These are phyloP conservation scores for Rhodotorula mucilaginosa DNA, from an alignment of 1,284 basidiomycete genomes.

Conservation along the genomic window DNA sequence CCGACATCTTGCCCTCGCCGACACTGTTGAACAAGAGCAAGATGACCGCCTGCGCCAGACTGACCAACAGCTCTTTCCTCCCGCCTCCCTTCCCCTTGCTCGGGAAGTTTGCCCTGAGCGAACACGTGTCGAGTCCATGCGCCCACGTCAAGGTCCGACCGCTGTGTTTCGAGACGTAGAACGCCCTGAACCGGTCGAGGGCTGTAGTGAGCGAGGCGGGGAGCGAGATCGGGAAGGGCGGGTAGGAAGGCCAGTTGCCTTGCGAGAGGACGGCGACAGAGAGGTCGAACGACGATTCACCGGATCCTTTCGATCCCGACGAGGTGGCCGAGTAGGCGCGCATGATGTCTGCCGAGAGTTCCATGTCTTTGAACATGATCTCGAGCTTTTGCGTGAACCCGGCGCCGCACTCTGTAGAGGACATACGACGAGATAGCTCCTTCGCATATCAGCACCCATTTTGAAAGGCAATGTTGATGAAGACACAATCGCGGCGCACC, in stretches of 20 bases:
- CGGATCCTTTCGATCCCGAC: not conserved
- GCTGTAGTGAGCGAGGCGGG: conserved; percentile 60
- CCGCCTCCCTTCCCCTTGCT: conserved; percentile 51
- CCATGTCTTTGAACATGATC: conserved; percentile 66
- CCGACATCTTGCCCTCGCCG: conserved; percentile 56
- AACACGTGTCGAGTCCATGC: conserved; percentile 72
- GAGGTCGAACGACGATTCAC: conserved; percentile 49
- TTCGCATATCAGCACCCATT: not conserved
- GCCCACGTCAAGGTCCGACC: conserved; percentile 72
- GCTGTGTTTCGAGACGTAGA: conserved; percentile 73
- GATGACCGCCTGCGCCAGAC: conserved; percentile 82
- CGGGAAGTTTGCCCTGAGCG: conserved; percentile 65
- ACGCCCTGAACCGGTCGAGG: conserved; percentile 61
- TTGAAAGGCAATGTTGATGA: too few relatives aligned
- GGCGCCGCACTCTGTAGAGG: conserved; percentile 69
- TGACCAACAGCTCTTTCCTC: conserved; percentile 83
- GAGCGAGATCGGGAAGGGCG: conserved; percentile 37
- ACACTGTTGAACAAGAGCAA: conserved; percentile 84
- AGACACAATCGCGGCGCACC: conserved; percentile 54
- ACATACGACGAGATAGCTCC: too few relatives aligned
- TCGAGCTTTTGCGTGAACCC: conserved; percentile 79
- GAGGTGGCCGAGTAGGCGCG: conserved; percentile 52
- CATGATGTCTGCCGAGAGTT: conserved; percentile 48
- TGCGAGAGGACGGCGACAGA: conserved; percentile 57
- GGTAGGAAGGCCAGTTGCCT: conserved; percentile 58